Evolutionary conservation across 768 basidiomycete genomes (phyloP).

Genomic region (Tricholomella constricta): DNA sequence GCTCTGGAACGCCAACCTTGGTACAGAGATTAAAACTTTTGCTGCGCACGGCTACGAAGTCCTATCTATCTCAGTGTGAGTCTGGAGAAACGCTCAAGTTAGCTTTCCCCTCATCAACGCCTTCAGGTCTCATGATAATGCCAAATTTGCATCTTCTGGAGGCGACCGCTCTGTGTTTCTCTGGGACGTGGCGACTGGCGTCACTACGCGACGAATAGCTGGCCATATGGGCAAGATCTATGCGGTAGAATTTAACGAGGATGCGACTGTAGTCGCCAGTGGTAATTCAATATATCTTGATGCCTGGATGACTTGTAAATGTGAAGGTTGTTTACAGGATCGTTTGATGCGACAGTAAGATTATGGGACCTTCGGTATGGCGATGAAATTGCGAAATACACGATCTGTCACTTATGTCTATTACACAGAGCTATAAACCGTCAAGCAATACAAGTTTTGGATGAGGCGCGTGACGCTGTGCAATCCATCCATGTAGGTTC

Average conservation of each 20-base stretch:
- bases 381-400: neutral
- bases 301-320: neutral
- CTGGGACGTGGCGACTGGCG: conserved; percentile 93
- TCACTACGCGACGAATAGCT: conserved; percentile 77
- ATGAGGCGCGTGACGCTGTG: conserved; percentile 87
- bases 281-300: conserved; percentile 47
- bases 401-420: neutral
- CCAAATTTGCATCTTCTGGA: conserved; percentile 90
- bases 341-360: conserved; percentile 88
- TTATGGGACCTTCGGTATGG: conserved; percentile 89
- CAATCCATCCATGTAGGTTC: conserved; percentile 73
- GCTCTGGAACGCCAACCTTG: conserved; percentile 87
- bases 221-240: conserved; percentile 94
- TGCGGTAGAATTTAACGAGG: conserved; percentile 86
- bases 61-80: conserved; percentile 85
- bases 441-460: conserved; percentile 87
- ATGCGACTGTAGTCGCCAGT: conserved; percentile 84
- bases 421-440: conserved; percentile 66
- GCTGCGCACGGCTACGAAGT: conserved; percentile 95
- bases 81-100: conserved; percentile 12
- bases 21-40: conserved; percentile 90
- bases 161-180: conserved; percentile 92
- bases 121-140: conserved; percentile 86
- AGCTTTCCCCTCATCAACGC: neutral
- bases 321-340: conserved; percentile 52